Percentiles rank a stretch among this genome's conserved stretches.
These are phyloP conservation scores for Phaeodactylum tricornutum DNA, from an alignment of 108 stramenopile species.

Conservation along the genomic window DNA sequence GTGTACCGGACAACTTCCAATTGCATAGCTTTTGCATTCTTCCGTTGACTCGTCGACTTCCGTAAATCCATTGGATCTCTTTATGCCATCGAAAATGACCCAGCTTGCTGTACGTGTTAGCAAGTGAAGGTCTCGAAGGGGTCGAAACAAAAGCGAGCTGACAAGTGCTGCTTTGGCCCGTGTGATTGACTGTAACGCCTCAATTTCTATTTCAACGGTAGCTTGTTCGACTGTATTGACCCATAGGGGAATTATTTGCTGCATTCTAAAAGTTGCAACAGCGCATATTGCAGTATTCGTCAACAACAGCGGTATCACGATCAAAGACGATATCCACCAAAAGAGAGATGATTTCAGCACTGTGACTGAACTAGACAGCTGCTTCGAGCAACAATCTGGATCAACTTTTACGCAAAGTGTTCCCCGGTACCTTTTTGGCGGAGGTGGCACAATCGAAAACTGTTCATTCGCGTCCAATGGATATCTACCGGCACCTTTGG, in stretches of 20 bases:
- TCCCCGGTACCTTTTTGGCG: too few relatives aligned
- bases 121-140: conserved; percentile 32
- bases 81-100: conserved; percentile 38
- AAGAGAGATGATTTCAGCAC: too few relatives aligned
- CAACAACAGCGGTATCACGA: conserved; percentile 35
- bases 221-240: neutral
- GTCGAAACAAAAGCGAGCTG: neutral
- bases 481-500: too few relatives aligned
- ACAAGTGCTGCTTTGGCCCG: neutral
- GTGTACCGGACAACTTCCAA: neutral
- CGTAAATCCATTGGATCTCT: conserved; percentile 22
- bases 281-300: conserved; percentile 19
- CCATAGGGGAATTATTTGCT: conserved; percentile 2
- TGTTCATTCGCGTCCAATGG: too few relatives aligned
- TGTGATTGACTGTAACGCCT: neutral
- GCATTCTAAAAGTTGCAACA: conserved; percentile 19
- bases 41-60: conserved; percentile 22
- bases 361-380: too few relatives aligned
- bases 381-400: too few relatives aligned
- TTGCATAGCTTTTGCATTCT: conserved; percentile 27
- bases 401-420: too few relatives aligned
- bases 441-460: too few relatives aligned
- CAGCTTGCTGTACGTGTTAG: conserved; percentile 28
- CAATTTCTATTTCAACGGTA: neutral
- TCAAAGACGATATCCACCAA: conserved; percentile 31